These are phyloP conservation scores for Naegleria fowleri DNA, from an alignment of 208 protist species.

Conservation along the genomic window DNA sequence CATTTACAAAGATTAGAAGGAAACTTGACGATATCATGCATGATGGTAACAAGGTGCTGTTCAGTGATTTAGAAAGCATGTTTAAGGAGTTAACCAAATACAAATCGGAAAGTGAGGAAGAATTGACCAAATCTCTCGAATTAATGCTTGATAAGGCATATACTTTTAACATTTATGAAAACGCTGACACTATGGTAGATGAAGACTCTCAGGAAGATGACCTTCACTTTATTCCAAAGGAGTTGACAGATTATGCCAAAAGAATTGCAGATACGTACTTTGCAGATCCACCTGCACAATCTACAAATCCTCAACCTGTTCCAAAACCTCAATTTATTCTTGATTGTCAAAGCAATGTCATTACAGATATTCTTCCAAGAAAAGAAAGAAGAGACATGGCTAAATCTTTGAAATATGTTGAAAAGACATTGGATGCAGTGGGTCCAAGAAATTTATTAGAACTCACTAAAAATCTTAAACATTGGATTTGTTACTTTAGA, in stretches of 20 bases:
- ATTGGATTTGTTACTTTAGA: background rate
- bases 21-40: constrained; percentile 9
- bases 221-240: background rate
- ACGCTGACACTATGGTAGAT: background rate
- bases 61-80: constrained; percentile 19
- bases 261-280: background rate
- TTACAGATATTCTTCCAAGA: background rate
- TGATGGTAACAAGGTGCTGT: background rate
- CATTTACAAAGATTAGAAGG: background rate
- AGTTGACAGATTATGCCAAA: background rate
- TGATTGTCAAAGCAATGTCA: background rate
- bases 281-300: background rate
- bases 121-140: background rate
- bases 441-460: background rate
- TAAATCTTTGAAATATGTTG: background rate
- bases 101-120: constrained; percentile 23
- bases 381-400: background rate
- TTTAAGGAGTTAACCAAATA: constrained; percentile 18
- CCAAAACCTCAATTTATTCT: background rate
- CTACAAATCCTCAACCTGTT: background rate
- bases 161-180: constrained; percentile 14
- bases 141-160: background rate
- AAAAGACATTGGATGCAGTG: background rate
- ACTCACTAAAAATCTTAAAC: background rate
- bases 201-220: background rate